Base-by-base conservation (phyloP, 768 basidiomycete genomes). In the Phylloporus rhodoxanthus region DNA sequence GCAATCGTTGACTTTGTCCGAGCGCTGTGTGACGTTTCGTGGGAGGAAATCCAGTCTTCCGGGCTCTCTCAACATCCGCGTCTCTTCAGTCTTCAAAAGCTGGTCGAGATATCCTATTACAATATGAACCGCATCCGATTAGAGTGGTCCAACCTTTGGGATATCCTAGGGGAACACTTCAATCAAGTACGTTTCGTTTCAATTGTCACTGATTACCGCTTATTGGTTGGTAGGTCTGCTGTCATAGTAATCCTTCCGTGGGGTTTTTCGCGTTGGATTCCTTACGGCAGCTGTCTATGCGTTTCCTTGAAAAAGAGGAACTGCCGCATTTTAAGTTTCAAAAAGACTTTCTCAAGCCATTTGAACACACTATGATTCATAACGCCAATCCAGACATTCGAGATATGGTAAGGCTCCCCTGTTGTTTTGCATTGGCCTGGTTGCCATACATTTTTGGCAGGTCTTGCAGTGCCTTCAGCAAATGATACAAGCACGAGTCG, bases 31-130 rank as follows among this genome's bases (percentile, higher is more conserved):
- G 91, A 95, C 59, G 89, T 99, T 32, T 99, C 96, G 33, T 97
- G 95, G 95, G 92, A 98, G 66, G 96, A 99, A 70, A 99, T 99
- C 32, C 92, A 96, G 66, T 94, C 93, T 1, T 98, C 96, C 0
- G 93, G 93, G 15, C 71, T 92, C 25, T 95, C 95, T 3, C 86
- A 94, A 53, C 87, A 92, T 64, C 95, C 96, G 1, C 83, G 96
- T 21, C 74, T 97, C 49, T 99, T 98, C 77, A 95, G 94, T 68
- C 71, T 99, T 49, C 94, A 97, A 68, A 99, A 98, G 70, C 75
- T 99, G 30, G 95, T 98, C 34, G 96, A 99, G 64, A 98, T 99
- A 48, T 96, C 94, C 8, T 99, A 99, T 68, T 99, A 99, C 72
- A 99, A 99, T 70, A 99, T 99, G 96, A 85, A 76, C 54, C 86